These are phyloP conservation scores for Fennellomyces sp. DNA, from an alignment of 371 early-diverging fungal genomes.

Conservation along the genomic window DNA sequence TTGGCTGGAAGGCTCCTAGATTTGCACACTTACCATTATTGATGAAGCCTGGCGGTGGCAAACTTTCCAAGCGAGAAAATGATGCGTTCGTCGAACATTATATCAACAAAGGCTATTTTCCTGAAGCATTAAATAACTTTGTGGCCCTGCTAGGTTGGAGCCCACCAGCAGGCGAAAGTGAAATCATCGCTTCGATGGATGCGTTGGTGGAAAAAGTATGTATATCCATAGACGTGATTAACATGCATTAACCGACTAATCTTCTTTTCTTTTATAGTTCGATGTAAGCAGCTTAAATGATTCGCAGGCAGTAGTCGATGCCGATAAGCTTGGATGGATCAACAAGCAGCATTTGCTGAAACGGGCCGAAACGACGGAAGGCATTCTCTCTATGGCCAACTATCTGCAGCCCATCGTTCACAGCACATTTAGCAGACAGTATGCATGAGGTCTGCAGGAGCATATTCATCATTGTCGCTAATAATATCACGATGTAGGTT, in stretches of 20 bases:
- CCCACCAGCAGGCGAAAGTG: slow-evolving; percentile 61
- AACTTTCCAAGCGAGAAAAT: slow-evolving; percentile 85
- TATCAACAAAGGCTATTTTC: slow-evolving; percentile 80
- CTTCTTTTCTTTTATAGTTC: slow-evolving; percentile 53
- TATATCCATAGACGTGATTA: background rate
- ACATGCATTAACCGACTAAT: background rate
- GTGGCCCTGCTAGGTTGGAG: slow-evolving; percentile 89
- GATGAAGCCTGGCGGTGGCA: slow-evolving; percentile 80
- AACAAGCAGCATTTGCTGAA: slow-evolving; percentile 78
- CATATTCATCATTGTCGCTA: background rate
- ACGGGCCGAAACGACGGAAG: slow-evolving; percentile 53
- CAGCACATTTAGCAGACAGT: slow-evolving; percentile 26
- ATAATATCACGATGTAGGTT: background rate
- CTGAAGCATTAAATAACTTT: slow-evolving; percentile 88
- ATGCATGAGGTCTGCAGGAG: background rate
- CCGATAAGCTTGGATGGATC: slow-evolving; percentile 82
- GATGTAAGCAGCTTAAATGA: slow-evolving; percentile 71
- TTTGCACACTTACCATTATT: slow-evolving; percentile 92
- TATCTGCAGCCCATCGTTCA: slow-evolving; percentile 35
- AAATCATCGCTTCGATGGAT: slow-evolving; percentile 57
- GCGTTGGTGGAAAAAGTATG: slow-evolving; percentile 70
- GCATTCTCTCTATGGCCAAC: slow-evolving; percentile 37
- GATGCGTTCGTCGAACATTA: slow-evolving; percentile 80
- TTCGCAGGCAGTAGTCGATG: slow-evolving; percentile 76
- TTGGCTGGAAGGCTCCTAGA: slow-evolving; percentile 79